Evolutionary conservation across 257 asterid genomes (phyloP), one percentile per base, ranked within the genome.

Genomic region (Solanum tarapatanum): DNA sequence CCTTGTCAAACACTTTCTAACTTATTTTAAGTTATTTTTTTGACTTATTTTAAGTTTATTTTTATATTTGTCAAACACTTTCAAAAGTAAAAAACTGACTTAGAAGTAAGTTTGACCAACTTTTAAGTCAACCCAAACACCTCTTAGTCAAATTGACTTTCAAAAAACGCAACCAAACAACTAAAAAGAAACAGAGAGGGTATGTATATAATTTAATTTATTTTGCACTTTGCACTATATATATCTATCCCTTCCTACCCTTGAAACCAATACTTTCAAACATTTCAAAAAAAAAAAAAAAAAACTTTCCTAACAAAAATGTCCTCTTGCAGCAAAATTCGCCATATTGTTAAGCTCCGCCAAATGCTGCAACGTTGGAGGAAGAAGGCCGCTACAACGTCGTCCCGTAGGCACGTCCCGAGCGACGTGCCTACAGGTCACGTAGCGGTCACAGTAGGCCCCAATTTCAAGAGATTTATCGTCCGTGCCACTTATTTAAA

Each of bases 281-380:
- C 60, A 33, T 7, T 3, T 6, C 16, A 36, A n/a, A 32, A 28
- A 33, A 3, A 12, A 13, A 4, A 24, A 24, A 13, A 26, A 24
- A 11, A 66, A 5, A 11, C 33, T 30, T 8, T 19, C 14, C n/a
- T 0, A 4, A 45, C 2, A 7, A 86, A 13, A 28, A 92, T 92
- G 94, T 83, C 93, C 2, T 88, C 89, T 1, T 91, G 93, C 89
- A 89, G 89, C 93, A 92, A 91, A 58, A 92, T 92, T 88, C 91
- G 89, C 45, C 86, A 86, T 89, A 91, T 92, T 48, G 94, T 92
- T 66, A 84, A 87, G 87, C 92, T 93, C 90, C 94, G 92, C 51
- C 95, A 91, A 77, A 86, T 90, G 92, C 86, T 93, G 0, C 90
- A 91, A 11, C 90, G 91, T 33, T 93, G 94, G 94, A 86, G 96